These are phyloP conservation scores for Candida gigantensis DNA, from an alignment of 1,139 yeast genomes.

Conservation along the genomic window DNA sequence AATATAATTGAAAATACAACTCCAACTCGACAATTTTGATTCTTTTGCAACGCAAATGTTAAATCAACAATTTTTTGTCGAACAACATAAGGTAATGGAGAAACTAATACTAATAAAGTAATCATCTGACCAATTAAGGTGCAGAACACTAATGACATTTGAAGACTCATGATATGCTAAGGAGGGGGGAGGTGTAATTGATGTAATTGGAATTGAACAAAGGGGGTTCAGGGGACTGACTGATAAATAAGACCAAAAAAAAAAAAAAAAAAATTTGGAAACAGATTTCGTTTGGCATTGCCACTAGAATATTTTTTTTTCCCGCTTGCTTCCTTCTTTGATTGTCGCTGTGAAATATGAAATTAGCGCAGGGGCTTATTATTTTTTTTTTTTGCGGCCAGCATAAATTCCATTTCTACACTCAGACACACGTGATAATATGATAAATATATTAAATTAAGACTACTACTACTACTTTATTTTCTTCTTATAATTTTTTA, in stretches of 20 bases:
- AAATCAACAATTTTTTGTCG: conserved; percentile 47
- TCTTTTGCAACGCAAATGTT: conserved; percentile 35
- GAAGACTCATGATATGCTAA: conserved; percentile 49
- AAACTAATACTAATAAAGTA: conserved; percentile 49
- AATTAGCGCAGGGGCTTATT: too few species aligned
- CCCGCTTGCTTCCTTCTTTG: too few species aligned
- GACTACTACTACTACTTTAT: not conserved
- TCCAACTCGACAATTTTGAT: conserved; percentile 52
- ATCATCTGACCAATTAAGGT: conserved; percentile 57
- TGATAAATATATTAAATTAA: too few species aligned
- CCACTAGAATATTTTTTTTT: too few species aligned
- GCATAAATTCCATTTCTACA: too few species aligned
- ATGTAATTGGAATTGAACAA: not conserved
- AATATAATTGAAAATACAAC: conserved; percentile 45
- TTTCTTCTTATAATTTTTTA: not conserved
- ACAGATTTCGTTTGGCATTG: too few species aligned
- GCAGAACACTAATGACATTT: conserved; percentile 46
- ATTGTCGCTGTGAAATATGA: too few species aligned
- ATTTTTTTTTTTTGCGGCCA: too few species aligned
- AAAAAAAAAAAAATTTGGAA: too few species aligned
- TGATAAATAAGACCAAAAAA: too few species aligned
- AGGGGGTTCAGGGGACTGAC: too few species aligned
- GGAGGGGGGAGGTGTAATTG: conserved; percentile 7
- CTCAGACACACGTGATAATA: too few species aligned
- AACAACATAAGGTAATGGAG: conserved; percentile 63